Evolutionary conservation across 805 yeast genomes (phyloP), one percentile per base, ranked within the genome.

Genomic region (Yamadazyma phyllophila): DNA sequence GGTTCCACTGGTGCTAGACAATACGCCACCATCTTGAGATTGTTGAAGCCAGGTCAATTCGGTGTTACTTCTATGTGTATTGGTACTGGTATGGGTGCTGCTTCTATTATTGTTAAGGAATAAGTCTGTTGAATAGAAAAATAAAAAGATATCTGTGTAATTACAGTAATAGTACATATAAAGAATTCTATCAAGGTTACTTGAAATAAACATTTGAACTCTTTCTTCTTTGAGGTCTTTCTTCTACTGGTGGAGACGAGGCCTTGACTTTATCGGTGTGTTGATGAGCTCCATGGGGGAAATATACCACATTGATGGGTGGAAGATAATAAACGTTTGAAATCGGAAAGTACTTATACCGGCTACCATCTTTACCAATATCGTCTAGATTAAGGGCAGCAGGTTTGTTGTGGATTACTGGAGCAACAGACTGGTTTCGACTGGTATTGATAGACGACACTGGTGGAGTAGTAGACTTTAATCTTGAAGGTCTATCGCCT

Each of bases 1-100:
- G 76, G 76, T 50, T 61, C 66, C 35, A 63, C 70, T 40, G 96
- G 96, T 62, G 90, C 97, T 10, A 83, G 98, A 67, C 97, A 91
- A 71, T 77, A 88, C 43, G 91, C 97, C 36, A 92, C 98, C 4
- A 67, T 92, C 50, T 67, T 92, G 63, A 78, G 91, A 58, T 92
- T 89, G 71, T 77, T 91, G 59, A 69, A 83, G 65, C 63, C 78
- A 24, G 95, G 92, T 50, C 82, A 90, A 71, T 69, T 90, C 53
- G 98, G 98, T 54, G 83, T 92, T 43, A 87, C 95, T 10, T 85
- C 96, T 52, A 92, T 92, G 98, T 92, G 98, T 74, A 83, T 92
- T 54, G 98, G 98, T 59, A 89, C 97, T 30, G 98, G 98, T 57
- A 92, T 91, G 96, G 98, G 98, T 54, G 97, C 97, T 29, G 98